Evolutionary conservation across 2,329 filamentous ascomycete species (phyloP).

Genomic region (Diaporthe destruens): DNA sequence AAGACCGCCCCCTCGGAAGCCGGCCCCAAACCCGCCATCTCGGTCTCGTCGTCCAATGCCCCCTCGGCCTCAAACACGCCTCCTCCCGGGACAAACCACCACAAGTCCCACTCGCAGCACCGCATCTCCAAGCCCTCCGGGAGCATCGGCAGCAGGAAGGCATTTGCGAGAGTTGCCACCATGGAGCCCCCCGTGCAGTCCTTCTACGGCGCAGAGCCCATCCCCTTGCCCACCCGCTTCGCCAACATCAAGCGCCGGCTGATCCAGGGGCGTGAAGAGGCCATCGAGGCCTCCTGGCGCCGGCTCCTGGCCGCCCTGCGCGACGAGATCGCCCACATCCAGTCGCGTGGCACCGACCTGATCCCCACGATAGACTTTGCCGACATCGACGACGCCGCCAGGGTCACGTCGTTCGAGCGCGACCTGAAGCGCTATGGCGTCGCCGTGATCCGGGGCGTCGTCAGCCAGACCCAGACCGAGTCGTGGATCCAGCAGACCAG

Average conservation of each 20-base stretch:
- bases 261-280: constrained; percentile 66
- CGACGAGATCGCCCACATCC: constrained; percentile 65
- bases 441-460: constrained; percentile 74
- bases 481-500: constrained; percentile 70
- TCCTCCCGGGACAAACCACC: constrained; percentile 35
- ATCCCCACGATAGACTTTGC: constrained; percentile 68
- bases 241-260: constrained; percentile 68
- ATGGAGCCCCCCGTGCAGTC: constrained; percentile 66
- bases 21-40: constrained; percentile 27
- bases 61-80: constrained; percentile 22
- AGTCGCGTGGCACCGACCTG: constrained; percentile 62
- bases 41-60: constrained; percentile 22
- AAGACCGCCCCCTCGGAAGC: constrained; percentile 39
- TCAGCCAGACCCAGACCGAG: constrained; percentile 68
- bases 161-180: constrained; percentile 47
- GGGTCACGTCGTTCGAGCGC: constrained; percentile 66
- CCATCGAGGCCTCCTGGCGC: constrained; percentile 67
- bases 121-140: constrained; percentile 39
- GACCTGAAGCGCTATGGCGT: constrained; percentile 73
- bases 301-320: constrained; percentile 65
- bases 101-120: constrained; percentile 40
- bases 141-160: constrained; percentile 41
- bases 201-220: constrained; percentile 69
- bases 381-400: constrained; percentile 61
- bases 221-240: constrained; percentile 70